Conservation (phyloP, 202 grass and related monocot species). For the Brachypodium distachyon region DNA sequence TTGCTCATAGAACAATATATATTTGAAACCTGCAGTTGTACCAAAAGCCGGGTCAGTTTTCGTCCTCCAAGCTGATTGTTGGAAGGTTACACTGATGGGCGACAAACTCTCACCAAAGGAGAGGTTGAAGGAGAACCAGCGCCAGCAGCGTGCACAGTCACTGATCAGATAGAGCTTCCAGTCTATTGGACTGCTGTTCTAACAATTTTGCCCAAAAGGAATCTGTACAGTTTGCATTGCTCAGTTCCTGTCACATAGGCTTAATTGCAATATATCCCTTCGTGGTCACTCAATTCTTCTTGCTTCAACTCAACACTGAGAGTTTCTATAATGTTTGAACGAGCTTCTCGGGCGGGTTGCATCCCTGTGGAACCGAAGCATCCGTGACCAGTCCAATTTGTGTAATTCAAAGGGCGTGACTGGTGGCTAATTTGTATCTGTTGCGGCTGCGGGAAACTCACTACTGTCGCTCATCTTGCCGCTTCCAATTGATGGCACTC, state of each 20-base stretch:
- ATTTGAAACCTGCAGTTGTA: slow-evolving; percentile 45
- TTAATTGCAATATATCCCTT: neutral
- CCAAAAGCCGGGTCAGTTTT: slow-evolving; percentile 62
- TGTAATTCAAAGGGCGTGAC: too few relatives aligned
- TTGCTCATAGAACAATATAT: neutral
- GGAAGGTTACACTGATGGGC: slow-evolving; percentile 62
- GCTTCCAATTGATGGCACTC: too few relatives aligned
- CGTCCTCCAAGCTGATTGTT: slow-evolving; percentile 62
- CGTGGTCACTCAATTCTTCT: neutral
- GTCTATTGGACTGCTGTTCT: neutral
- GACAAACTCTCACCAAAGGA: slow-evolving; percentile 58
- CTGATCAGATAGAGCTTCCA: slow-evolving; percentile 30
- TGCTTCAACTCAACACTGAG: neutral
- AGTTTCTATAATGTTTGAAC: neutral
- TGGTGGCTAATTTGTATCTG: too few relatives aligned
- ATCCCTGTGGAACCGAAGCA: neutral
- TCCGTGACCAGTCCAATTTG: neutral
- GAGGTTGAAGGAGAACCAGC: slow-evolving; percentile 31
- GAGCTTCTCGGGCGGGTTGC: neutral
- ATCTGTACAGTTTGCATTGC: neutral
- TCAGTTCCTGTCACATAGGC: neutral
- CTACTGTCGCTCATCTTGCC: too few relatives aligned
- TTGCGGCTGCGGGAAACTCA: too few relatives aligned
- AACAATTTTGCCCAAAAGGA: neutral
- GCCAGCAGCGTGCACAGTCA: slow-evolving; percentile 24